Evolutionary conservation across 1,139 yeast genomes (phyloP), one percentile per base, ranked within the genome.

Genomic region (Candida mesenterica): DNA sequence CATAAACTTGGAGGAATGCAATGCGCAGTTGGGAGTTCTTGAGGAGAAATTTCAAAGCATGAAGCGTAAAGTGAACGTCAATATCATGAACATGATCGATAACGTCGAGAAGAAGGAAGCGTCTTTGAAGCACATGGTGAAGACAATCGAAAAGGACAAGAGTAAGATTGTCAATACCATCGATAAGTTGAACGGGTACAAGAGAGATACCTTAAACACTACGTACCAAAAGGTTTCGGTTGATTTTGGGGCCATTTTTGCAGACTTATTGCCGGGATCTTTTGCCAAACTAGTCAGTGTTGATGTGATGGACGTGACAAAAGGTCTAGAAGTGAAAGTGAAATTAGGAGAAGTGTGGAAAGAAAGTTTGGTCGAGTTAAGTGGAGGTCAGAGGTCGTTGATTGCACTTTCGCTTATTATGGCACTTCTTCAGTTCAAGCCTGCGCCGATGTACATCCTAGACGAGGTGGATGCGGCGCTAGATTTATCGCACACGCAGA

Each of bases 391-490:
- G 60, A 68, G 98, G 47, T 92, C 97, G 0, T 74, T 92, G 45
- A 87, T 90, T 46, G 98, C 98, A 0, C 65, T 92, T 34, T 86
- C 97, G 3, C 68, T 92, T 50, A 90, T 90, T 47, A 75, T 90
- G 77, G 96, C 97, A 0, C 67, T 92, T 42, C 68, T 92, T 38
- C 96, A 90, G 58, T 90, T 87, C 68, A 88, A 89, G 57, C 98
- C 98, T 2, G 97, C 98, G 0, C 98, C 98, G 8, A 87, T 92
- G 96, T 92, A 92, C 57, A 90, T 92, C 50, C 68, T 92, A 40
- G 98, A 92, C 62, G 98, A 92, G 62, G 97, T 92, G 25, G 98
- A 92, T 62, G 98, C 99, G 1, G 99, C 99, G 1, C 73, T 94
- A 45, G 99, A 94, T 68, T 74, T 90, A 45, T 87, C 95, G 37